A percentile compares a stretch with the other conserved stretches of the same genome.
Conservation (phyloP, 192 early-diverging fungal genomes). For the Paraglomus occultum region DNA sequence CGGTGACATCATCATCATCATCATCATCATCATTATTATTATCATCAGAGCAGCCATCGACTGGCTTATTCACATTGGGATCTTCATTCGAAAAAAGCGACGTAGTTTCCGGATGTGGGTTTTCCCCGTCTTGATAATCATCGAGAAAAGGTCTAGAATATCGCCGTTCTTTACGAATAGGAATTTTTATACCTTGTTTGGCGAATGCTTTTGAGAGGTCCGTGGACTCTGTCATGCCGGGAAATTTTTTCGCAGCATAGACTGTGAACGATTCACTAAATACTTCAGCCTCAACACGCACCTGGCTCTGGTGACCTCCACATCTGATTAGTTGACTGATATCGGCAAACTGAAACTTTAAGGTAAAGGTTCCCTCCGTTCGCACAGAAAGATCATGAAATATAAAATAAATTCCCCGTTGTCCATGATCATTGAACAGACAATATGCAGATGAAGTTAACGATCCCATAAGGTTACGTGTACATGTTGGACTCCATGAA, state of each 20-base stretch:
- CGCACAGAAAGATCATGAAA: conserved; percentile 8
- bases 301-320: too few relatives aligned
- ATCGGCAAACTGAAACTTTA: background rate
- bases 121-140: background rate
- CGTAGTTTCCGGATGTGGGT: too few relatives aligned
- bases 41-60: too few relatives aligned
- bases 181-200: conserved; percentile 75
- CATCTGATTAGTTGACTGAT: background rate
- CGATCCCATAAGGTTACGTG: background rate
- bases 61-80: too few relatives aligned
- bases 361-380: background rate
- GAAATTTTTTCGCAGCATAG: conserved; percentile 39
- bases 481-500: background rate
- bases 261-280: conserved; percentile 35
- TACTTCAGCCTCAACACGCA: conserved; percentile 8
- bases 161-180: conserved; percentile 60
- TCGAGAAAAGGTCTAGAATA: conserved; percentile 11
- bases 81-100: too few relatives aligned
- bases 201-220: conserved; percentile 71
- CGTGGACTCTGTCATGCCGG: conserved; percentile 62
- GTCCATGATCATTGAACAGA: background rate
- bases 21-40: too few relatives aligned
- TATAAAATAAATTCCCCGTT: conserved; percentile 3
- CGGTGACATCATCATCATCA: too few relatives aligned
- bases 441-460: background rate